Percentiles rank a stretch among this genome's conserved stretches.
Evolutionary conservation across 345 rosid genomes (phyloP).

Genomic region (Clausena lansium): DNA sequence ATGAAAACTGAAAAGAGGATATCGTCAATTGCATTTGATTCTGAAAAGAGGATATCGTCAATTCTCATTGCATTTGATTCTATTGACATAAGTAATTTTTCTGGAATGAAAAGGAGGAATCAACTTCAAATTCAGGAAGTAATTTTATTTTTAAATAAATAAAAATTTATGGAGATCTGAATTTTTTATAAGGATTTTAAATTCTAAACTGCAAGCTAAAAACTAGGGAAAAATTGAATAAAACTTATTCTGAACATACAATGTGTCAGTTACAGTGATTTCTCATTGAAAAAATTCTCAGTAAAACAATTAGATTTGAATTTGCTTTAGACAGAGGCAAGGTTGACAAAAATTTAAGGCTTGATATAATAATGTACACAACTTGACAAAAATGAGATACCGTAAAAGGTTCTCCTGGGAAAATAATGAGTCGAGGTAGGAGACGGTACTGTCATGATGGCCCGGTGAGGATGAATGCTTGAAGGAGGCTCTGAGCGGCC

Average conservation of each 20-base stretch:
- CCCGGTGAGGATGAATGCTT: constrained; percentile 87
- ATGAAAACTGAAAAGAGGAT: too few relatives aligned
- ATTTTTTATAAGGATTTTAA: not conserved
- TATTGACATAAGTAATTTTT: not conserved
- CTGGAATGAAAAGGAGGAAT: not conserved
- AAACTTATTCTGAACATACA: not conserved
- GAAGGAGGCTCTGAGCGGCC: constrained; percentile 95
- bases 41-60: not conserved
- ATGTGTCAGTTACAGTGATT: not conserved
- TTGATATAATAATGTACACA: not conserved
- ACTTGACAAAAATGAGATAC: not conserved
- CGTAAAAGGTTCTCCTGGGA: too few relatives aligned
- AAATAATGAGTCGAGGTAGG: not conserved
- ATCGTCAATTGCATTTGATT: too few relatives aligned
- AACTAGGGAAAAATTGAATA: not conserved
- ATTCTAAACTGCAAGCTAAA: not conserved
- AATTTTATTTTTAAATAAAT: not conserved
- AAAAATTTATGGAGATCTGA: not conserved
- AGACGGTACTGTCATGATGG: constrained; percentile 21
- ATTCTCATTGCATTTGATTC: too few relatives aligned
- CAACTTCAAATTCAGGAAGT: not conserved
- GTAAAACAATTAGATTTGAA: not conserved
- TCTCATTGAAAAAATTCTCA: not conserved
- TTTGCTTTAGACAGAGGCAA: not conserved
- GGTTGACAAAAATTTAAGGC: not conserved